Evolutionary conservation across 805 yeast genomes (phyloP).

Genomic region (Candida corydali): DNA sequence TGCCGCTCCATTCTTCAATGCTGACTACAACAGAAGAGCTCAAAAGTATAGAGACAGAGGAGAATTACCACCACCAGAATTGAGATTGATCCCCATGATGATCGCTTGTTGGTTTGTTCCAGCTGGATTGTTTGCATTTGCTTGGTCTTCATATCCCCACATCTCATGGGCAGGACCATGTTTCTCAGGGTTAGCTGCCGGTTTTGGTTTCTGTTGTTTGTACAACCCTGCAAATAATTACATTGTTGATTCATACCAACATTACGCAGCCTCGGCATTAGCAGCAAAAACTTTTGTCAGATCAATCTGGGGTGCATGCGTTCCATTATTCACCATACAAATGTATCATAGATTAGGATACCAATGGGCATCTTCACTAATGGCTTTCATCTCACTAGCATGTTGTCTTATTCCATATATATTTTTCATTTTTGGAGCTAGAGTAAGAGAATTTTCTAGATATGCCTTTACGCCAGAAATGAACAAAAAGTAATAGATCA

Average conservation of each 20-base stretch:
- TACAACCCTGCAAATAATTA: conserved; percentile 38
- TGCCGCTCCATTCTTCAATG: conserved; percentile 27
- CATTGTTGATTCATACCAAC: conserved; percentile 36
- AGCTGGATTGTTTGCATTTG: conserved; percentile 31
- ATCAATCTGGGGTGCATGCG: conserved; percentile 43
- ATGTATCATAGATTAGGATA: conserved; percentile 55
- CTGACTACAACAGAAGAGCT: conserved; percentile 34
- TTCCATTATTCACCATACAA: conserved; percentile 63
- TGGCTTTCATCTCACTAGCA: conserved; percentile 51
- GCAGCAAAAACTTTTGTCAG: conserved; percentile 38
- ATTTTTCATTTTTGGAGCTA: conserved; percentile 43
- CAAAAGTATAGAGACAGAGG: conserved; percentile 30
- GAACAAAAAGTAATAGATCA: conserved; percentile 7
- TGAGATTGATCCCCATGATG: conserved; percentile 38
- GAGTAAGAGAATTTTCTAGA: conserved; percentile 45
- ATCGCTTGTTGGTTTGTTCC: conserved; percentile 34
- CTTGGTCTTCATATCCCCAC: conserved; percentile 33
- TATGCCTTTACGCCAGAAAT: conserved; percentile 56
- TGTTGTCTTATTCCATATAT: conserved; percentile 48
- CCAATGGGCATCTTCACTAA: conserved; percentile 48
- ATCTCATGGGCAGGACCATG: conserved; percentile 38
- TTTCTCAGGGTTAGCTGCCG: conserved; percentile 30
- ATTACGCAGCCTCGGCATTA: conserved; percentile 34
- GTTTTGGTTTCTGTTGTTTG: conserved; percentile 32
- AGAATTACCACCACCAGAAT: conserved; percentile 36